Evolutionary conservation across 768 basidiomycete genomes (phyloP).

Genomic region (Pisolithus orientalis): DNA sequence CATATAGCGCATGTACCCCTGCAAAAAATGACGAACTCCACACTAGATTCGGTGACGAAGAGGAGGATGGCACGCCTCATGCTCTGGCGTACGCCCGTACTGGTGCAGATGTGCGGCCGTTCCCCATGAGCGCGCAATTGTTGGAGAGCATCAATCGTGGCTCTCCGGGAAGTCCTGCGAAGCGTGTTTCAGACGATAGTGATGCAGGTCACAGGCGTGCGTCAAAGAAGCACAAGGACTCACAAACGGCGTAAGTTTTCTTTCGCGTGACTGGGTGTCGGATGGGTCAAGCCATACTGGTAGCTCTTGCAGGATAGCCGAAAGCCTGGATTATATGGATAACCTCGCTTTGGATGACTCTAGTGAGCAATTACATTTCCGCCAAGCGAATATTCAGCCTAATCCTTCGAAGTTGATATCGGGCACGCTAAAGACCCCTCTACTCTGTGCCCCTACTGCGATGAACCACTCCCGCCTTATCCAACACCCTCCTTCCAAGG

Average conservation of each 20-base stretch:
- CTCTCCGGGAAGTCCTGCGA: slow-evolving; percentile 16
- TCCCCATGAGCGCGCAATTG: slow-evolving; percentile 45
- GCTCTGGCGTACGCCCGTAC: neutral
- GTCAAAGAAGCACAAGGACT: slow-evolving; percentile 31
- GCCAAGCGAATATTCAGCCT: neutral
- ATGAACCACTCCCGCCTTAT: slow-evolving; percentile 54
- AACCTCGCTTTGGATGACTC: slow-evolving; percentile 31
- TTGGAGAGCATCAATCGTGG: slow-evolving; percentile 32
- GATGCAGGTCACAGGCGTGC: slow-evolving; percentile 18
- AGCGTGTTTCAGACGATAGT: slow-evolving; percentile 31
- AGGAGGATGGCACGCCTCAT: neutral
- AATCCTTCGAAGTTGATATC: slow-evolving; percentile 39
- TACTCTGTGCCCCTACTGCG: slow-evolving; percentile 77
- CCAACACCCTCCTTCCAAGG: slow-evolving; percentile 55
- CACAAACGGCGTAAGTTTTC: slow-evolving; percentile 7
- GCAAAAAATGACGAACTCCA: slow-evolving; percentile 15
- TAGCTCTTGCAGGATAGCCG: slow-evolving; percentile 8
- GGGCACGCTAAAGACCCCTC: slow-evolving; percentile 52
- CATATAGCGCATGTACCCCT: neutral
- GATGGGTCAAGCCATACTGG: neutral
- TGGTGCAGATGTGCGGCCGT: slow-evolving; percentile 24
- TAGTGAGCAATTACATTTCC: slow-evolving; percentile 23
- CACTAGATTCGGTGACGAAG: slow-evolving; percentile 1
- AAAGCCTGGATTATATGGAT: slow-evolving; percentile 8
- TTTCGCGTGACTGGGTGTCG: slow-evolving; percentile 7